Evolutionary conservation across 2,329 filamentous ascomycete species (phyloP).

Genomic region (Aspergillus hortae): DNA sequence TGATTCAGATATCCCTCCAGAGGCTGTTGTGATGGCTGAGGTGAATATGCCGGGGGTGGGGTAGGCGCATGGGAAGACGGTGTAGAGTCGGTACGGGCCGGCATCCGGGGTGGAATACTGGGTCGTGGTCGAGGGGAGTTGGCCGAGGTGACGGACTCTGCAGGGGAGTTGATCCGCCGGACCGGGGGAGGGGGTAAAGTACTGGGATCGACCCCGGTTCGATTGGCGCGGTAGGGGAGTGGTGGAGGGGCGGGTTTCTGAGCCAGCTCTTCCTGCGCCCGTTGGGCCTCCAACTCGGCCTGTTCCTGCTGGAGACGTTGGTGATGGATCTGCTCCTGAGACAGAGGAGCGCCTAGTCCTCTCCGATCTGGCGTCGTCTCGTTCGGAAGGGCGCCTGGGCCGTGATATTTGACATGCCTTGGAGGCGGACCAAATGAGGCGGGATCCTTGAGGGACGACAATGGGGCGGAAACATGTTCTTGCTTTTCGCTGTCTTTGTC

Average conservation of each 20-base stretch:
- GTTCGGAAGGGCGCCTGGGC: slow-evolving; percentile 42
- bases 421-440: slow-evolving; percentile 76
- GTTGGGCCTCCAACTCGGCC: slow-evolving; percentile 20
- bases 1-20: slow-evolving; percentile 49
- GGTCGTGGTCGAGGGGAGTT: slow-evolving; percentile 45
- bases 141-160: slow-evolving; percentile 23
- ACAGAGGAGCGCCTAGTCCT: slow-evolving; percentile 43
- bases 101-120: slow-evolving; percentile 64
- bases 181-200: slow-evolving; percentile 69
- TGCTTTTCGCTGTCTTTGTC: slow-evolving; percentile 40
- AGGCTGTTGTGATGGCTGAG: slow-evolving; percentile 32
- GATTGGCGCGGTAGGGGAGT: slow-evolving; percentile 66
- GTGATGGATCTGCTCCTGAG: slow-evolving; percentile 33
- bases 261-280: background rate
- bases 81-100: slow-evolving; percentile 62
- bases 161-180: slow-evolving; percentile 39
- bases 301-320: slow-evolving; percentile 22
- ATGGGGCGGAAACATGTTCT: slow-evolving; percentile 58
- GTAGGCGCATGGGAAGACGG: slow-evolving; percentile 40
- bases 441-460: slow-evolving; percentile 71
- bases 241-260: slow-evolving; percentile 49
- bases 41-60: slow-evolving; percentile 46
- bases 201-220: slow-evolving; percentile 66
- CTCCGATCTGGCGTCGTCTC: slow-evolving; percentile 43
- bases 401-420: slow-evolving; percentile 56